Base-by-base conservation (phyloP, 371 early-diverging fungal species). In the Capillidium rhysosporum region DNA sequence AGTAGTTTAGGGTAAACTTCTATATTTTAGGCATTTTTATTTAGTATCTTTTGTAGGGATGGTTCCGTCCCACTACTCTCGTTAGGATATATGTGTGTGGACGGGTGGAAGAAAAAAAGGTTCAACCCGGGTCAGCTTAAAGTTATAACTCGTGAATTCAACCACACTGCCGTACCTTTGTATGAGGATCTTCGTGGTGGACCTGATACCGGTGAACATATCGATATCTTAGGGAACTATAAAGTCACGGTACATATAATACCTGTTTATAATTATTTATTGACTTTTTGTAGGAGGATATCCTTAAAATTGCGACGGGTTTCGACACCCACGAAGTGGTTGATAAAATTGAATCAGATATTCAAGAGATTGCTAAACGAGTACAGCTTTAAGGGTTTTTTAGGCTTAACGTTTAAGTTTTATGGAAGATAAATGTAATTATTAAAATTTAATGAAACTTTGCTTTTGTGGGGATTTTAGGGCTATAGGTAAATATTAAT, bases 61-160 rank as follows among this genome's bases (percentile, higher is more conserved):
- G 91, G 89, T 24, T 91, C 94, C 0, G 94, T 94, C 0, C 92
- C 92, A 0, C 59, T 93, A 24, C 54, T 95, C 18, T 89, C 89
- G 1, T 65, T 82, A 10, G 93, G 92, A 9, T 91, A 86, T 64
- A 95, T 96, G 95, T 88, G 92, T 49, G 76, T 73, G 0, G 73
- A 79, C 23, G 93, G 88, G 5, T 95, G 97, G 97, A 77, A 74
- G 49, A 78, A 79, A 55, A 73, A 75, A 48, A 65, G 77, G 24
- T 82, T 81, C 49, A 96, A 96, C 60, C 95, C 94, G n/a, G 69
- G 73, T 18, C 71, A 73, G 20, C 72, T 83, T 49, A 69, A 72
- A 16, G 71, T 91, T 3, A 72, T 87, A 2, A 75, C 86, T 9
- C 72, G 80, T 43, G 95, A 96, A 65, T 87, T 83, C 63, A 54